These are phyloP conservation scores for Lichtheimia ornata DNA, from an alignment of 371 early-diverging fungal genomes.

Conservation along the genomic window DNA sequence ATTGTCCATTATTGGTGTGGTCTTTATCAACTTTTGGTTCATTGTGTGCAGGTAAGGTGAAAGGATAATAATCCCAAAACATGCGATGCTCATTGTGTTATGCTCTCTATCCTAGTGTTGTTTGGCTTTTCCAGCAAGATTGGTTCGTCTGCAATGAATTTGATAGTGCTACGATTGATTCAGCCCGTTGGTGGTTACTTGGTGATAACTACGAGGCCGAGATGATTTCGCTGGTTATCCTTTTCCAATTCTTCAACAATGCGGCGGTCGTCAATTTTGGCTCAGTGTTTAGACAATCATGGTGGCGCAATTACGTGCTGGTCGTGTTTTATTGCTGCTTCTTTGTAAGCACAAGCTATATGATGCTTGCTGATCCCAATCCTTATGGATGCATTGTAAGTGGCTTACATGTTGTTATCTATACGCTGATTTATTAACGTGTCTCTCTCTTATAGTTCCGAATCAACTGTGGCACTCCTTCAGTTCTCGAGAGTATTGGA, in stretches of 20 bases:
- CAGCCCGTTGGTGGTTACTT: constrained; percentile 77
- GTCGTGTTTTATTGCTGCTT: constrained; percentile 55
- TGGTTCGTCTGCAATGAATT: constrained; percentile 80
- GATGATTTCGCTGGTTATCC: constrained; percentile 56
- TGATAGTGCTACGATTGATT: constrained; percentile 62
- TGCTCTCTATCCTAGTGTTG: constrained; percentile 25
- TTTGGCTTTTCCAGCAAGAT: constrained; percentile 63
- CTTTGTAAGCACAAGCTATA: constrained; percentile 51
- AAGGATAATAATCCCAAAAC: background rate
- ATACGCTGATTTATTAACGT: background rate
- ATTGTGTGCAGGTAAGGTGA: constrained; percentile 36
- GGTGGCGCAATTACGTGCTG: constrained; percentile 65
- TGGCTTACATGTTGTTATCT: background rate
- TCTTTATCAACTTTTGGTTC: constrained; percentile 70
- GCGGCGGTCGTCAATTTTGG: constrained; percentile 75
- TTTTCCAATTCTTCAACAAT: constrained; percentile 67
- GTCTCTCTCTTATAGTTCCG: constrained; percentile 48
- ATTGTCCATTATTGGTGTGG: constrained; percentile 64
- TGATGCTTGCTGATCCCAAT: constrained; percentile 72
- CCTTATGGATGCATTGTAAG: constrained; percentile 60
- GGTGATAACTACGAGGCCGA: constrained; percentile 79
- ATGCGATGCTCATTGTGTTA: background rate
- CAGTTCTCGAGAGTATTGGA: constrained; percentile 49
- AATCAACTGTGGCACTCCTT: constrained; percentile 73
- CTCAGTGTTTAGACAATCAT: constrained; percentile 58